Percentiles rank a stretch among this genome's conserved stretches.
These are phyloP conservation scores for Neobulgaria alba DNA, from an alignment of 2,329 filamentous ascomycete genomes.

Conservation along the genomic window DNA sequence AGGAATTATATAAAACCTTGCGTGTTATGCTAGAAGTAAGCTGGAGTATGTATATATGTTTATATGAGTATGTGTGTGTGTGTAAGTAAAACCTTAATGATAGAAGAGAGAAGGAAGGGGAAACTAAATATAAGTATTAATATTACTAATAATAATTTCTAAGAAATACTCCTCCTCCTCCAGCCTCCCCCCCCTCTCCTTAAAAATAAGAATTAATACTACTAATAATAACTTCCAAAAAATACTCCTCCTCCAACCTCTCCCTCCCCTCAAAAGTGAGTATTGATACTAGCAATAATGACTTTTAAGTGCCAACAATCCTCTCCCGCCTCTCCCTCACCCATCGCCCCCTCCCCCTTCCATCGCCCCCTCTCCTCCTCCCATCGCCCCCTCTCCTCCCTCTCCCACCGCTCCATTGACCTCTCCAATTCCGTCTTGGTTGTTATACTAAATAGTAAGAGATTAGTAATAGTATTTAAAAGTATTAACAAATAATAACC, in stretches of 20 bases:
- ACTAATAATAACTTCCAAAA: no score
- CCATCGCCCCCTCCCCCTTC: neutral
- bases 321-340: neutral
- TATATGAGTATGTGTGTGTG: no score
- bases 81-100: no score
- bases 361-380: neutral
- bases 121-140: conserved; percentile 1
- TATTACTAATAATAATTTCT: conserved; percentile 1
- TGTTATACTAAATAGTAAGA: conserved; percentile 6
- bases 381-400: neutral
- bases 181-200: no score
- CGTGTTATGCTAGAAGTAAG: no score
- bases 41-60: no score
- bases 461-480: conserved; percentile 4
- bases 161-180: neutral
- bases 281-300: neutral
- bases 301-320: neutral
- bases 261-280: neutral
- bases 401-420: conserved; percentile 4
- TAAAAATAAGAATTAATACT: no score
- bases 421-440: conserved; percentile 4
- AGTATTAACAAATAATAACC: conserved; percentile 9
- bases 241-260: neutral
- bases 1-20: no score
- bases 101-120: no score